Conservation (phyloP, 1,284 basidiomycete species). For the Peniophora sp. region DNA sequence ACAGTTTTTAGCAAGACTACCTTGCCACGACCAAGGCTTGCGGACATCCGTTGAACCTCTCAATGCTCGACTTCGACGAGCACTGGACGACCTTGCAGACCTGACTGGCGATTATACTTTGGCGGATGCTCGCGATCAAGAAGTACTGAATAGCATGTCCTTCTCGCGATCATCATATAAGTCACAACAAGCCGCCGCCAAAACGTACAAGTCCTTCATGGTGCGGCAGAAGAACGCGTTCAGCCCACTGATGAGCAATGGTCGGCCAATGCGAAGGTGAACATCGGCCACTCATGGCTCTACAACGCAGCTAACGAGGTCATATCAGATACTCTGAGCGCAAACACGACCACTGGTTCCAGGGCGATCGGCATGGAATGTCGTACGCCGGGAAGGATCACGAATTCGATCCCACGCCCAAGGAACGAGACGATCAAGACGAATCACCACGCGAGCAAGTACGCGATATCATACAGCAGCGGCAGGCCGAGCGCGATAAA, state of each 20-base stretch:
- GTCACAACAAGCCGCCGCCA: constrained; percentile 44
- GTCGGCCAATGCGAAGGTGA: constrained; percentile 54
- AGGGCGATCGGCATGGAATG: constrained; percentile 12
- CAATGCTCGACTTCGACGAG: constrained; percentile 45
- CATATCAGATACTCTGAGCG: constrained; percentile 10
- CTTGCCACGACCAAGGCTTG: constrained; percentile 36
- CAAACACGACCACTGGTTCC: constrained; percentile 13
- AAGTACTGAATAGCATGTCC: constrained; percentile 40
- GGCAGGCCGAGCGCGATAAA: too few relatives aligned
- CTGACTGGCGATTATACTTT: constrained; percentile 16
- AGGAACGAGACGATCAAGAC: too few relatives aligned
- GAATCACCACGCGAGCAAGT: too few relatives aligned
- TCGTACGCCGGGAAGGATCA: constrained; percentile 5
- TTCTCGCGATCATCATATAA: constrained; percentile 55
- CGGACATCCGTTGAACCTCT: constrained; percentile 23
- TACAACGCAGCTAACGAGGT: neutral
- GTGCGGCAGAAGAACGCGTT: constrained; percentile 41
- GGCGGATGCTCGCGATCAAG: constrained; percentile 25
- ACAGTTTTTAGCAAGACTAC: constrained; percentile 53
- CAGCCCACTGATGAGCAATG: constrained; percentile 48
- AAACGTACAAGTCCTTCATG: constrained; percentile 35
- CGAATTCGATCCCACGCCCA: too few relatives aligned
- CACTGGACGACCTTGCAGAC: constrained; percentile 43
- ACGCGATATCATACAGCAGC: too few relatives aligned
- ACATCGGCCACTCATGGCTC: constrained; percentile 9